Evolutionary conservation across 2,329 filamentous ascomycete genomes (phyloP).

Genomic region (Hawksworthiomyces lignivorus): DNA sequence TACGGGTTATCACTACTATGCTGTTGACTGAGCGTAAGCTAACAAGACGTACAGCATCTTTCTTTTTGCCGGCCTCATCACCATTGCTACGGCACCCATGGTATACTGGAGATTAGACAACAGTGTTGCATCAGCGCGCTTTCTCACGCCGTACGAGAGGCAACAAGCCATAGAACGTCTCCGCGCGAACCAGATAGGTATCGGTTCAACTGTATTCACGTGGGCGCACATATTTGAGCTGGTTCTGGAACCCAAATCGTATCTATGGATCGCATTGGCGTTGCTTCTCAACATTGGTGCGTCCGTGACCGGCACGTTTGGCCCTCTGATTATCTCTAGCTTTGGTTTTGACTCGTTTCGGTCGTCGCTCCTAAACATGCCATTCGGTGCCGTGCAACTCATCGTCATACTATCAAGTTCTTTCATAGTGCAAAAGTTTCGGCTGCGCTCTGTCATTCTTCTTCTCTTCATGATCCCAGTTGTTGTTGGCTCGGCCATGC

Average conservation of each 20-base stretch:
- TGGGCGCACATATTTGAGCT: conserved; percentile 53
- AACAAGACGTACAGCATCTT: too few species aligned
- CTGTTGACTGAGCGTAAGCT: too few species aligned
- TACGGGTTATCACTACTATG: too few species aligned
- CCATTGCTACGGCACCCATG: conserved; percentile 48
- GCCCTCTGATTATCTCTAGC: conserved; percentile 53
- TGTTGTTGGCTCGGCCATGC: conserved; percentile 49
- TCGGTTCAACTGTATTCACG: conserved; percentile 62
- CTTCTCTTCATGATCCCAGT: conserved; percentile 49
- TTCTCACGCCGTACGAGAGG: conserved; percentile 58
- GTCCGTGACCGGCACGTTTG: conserved; percentile 56
- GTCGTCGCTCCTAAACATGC: conserved; percentile 57
- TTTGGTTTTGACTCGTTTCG: conserved; percentile 52
- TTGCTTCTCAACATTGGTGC: conserved; percentile 58
- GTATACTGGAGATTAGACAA: conserved; percentile 54
- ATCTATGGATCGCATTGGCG: conserved; percentile 53
- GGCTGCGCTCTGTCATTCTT: conserved; percentile 50
- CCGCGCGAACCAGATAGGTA: conserved; percentile 64
- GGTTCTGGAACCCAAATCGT: conserved; percentile 41
- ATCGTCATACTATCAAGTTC: conserved; percentile 51
- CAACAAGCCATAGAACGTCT: conserved; percentile 63
- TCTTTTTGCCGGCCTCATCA: conserved; percentile 53
- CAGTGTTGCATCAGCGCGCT: conserved; percentile 47
- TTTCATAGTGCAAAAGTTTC: conserved; percentile 48
- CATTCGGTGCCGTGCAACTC: conserved; percentile 56